Conservation (phyloP, 352 stramenopile species). For the Halophytophthora batemanensis region DNA sequence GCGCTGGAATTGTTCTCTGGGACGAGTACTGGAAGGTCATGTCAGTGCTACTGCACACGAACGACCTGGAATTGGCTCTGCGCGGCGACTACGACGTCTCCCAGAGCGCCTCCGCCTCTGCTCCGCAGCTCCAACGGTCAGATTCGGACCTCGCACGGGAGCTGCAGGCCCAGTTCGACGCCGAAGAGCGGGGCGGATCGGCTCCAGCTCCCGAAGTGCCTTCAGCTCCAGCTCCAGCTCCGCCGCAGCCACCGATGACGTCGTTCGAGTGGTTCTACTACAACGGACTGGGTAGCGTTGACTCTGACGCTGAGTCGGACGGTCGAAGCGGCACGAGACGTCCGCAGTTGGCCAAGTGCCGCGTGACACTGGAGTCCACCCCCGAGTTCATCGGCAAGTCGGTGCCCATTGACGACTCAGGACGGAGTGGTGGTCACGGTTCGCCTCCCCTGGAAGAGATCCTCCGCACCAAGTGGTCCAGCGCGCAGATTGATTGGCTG, state of each 20-base stretch:
- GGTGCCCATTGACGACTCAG: conserved; percentile 47
- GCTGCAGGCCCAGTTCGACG: conserved; percentile 74
- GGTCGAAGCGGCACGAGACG: conserved; percentile 2
- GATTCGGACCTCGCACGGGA: conserved; percentile 72
- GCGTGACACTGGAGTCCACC: conserved; percentile 30
- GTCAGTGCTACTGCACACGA: conserved; percentile 72
- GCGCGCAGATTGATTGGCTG: conserved; percentile 48
- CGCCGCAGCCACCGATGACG: background rate
- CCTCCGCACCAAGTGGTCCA: conserved; percentile 73
- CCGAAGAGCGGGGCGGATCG: conserved; percentile 31
- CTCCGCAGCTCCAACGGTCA: conserved; percentile 32
- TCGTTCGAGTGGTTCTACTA: conserved; percentile 42
- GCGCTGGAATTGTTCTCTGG: conserved; percentile 90
- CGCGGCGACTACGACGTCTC: conserved; percentile 42
- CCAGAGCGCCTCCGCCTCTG: background rate
- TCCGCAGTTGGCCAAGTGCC: conserved; percentile 43
- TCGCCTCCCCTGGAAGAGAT: conserved; percentile 69
- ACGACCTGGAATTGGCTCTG: conserved; percentile 62
- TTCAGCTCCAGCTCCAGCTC: background rate
- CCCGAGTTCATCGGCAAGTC: conserved; percentile 66
- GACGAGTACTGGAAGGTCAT: conserved; percentile 91
- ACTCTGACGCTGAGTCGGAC: too few relatives aligned
- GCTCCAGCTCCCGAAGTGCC: too few relatives aligned
- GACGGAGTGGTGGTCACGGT: conserved; percentile 39
- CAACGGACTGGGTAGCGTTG: conserved; percentile 20